These are phyloP conservation scores for Ceratobasidium sp. DNA, from an alignment of 1,284 basidiomycete genomes.

Conservation along the genomic window DNA sequence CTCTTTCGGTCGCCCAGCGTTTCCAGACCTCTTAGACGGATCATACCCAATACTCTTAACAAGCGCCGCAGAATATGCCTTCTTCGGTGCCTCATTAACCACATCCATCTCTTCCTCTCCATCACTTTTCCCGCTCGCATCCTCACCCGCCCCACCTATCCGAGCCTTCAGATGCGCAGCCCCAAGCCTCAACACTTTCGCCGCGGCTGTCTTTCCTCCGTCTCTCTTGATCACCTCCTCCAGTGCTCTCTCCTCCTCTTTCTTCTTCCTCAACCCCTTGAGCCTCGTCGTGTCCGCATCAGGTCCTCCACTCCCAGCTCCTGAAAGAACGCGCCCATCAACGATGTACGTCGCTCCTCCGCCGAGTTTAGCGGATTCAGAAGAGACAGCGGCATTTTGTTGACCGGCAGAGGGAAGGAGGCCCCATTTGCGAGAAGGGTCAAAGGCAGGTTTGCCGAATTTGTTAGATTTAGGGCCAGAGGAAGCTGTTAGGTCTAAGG, in stretches of 20 bases:
- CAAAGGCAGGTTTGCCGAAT: conserved; percentile 59
- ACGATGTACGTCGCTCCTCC: conserved; percentile 80
- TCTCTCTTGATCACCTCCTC: conserved; percentile 62
- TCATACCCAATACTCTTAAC: conserved; percentile 79
- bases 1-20: conserved; percentile 34
- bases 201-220: conserved; percentile 51
- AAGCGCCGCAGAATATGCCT: conserved; percentile 68
- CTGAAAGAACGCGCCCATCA: conserved; percentile 73
- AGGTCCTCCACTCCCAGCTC: conserved; percentile 52
- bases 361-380: conserved; percentile 52
- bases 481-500: conserved; percentile 53
- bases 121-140: conserved; percentile 32
- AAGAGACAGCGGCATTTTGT: conserved; percentile 46
- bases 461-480: conserved; percentile 60
- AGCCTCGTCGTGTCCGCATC: conserved; percentile 66
- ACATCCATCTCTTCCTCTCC: conserved; percentile 41
- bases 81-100: conserved; percentile 53
- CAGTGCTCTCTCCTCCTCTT: conserved; percentile 69
- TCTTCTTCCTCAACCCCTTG: conserved; percentile 67
- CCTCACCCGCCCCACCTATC: conserved; percentile 55
- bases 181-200: conserved; percentile 51
- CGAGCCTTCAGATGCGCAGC: conserved; percentile 45
- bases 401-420: conserved; percentile 65
- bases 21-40: conserved; percentile 58
- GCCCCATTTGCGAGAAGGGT: conserved; percentile 75